Base-by-base conservation (phyloP, 305 asterid species). In the Ilex paraguariensis region DNA sequence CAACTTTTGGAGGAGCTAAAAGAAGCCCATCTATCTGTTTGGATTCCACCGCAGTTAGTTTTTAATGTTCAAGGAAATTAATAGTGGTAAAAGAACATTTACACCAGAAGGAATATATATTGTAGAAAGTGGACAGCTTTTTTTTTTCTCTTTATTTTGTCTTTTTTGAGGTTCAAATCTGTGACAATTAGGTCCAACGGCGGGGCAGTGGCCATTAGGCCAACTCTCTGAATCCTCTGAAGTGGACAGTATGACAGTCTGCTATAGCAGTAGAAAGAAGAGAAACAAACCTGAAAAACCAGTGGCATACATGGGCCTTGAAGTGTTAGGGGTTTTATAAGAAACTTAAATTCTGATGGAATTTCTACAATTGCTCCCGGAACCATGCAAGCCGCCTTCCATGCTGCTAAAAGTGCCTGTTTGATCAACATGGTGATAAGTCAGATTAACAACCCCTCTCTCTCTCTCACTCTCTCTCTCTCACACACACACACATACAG, bases 281-380 rank as follows among this genome's bases (percentile, higher is more conserved):
- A 52, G n/a, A 52, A 8, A 69, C 57, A 63, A 14, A 83, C 97
- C 80, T 87, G 89, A 49, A 90, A 75, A 73, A 73, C 75, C 30
- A 90, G 87, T 16, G 90, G 93, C 84, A 64, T 66, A 62, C 95
- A 90, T 51, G 94, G 94, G 11, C 95, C 95, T 76, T 85, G 77
- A 61, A 90, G 91, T 31, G 79, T 81, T 21, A 79, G 60, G 15
- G 97, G 90, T 57, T 85, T 82, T 66, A 90, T 87, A 57, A 87
- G 68, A 62, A 87, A 85, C 67, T 67, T 73, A 45, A 42, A 66
- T 45, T 66, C 77, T 9, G 79, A 51, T 59, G 97, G 97, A 68
- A 87, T 69, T 53, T 65, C 61, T 7, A 90, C 59, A 0, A 74
- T 64, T 42, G 90, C 88, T 68, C 94, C 90, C 3, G 72, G 46